Percentiles rank a stretch among this genome's conserved stretches.
Conservation (phyloP, 495 filamentous ascomycete genomes). For the Haplographium delicatum region DNA sequence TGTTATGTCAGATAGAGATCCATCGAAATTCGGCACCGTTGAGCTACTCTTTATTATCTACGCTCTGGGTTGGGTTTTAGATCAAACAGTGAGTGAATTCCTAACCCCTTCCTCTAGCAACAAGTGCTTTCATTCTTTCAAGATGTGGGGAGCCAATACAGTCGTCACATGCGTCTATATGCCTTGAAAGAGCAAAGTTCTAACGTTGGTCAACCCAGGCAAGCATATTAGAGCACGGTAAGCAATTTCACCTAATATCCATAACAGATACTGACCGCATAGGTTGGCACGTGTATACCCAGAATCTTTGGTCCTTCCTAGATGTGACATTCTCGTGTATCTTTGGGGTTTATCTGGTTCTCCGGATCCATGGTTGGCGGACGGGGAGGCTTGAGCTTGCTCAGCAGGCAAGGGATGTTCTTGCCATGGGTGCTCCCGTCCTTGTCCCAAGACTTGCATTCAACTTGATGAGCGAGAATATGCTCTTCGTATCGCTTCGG, state of each 20-base stretch:
- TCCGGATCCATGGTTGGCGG: slow-evolving; percentile 54
- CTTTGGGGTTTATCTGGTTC: slow-evolving; percentile 52
- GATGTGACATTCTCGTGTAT: slow-evolving; percentile 62
- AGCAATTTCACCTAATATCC: neutral
- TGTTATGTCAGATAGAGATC: slow-evolving; percentile 56
- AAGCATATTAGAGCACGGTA: slow-evolving; percentile 55
- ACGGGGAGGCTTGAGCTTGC: slow-evolving; percentile 18
- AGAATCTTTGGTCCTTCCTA: slow-evolving; percentile 75
- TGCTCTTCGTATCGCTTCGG: slow-evolving; percentile 64
- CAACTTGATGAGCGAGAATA: slow-evolving; percentile 67
- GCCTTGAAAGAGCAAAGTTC: no score
- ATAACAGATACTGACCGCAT: neutral
- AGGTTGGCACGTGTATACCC: slow-evolving; percentile 67
- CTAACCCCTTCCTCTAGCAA: neutral
- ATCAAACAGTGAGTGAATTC: slow-evolving; percentile 62
- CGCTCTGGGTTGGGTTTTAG: slow-evolving; percentile 64
- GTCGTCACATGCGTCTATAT: no score
- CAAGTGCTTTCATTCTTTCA: no score
- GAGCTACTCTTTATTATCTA: slow-evolving; percentile 62
- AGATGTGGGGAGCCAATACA: no score
- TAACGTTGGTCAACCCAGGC: no score
- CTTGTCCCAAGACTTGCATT: slow-evolving; percentile 70
- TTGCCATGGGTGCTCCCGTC: slow-evolving; percentile 64
- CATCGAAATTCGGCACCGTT: slow-evolving; percentile 38
- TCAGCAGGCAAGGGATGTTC: slow-evolving; percentile 54